phyloP scores from a whole-genome alignment of 208 protist species.

The Acanthamoeba healyi region DNA sequence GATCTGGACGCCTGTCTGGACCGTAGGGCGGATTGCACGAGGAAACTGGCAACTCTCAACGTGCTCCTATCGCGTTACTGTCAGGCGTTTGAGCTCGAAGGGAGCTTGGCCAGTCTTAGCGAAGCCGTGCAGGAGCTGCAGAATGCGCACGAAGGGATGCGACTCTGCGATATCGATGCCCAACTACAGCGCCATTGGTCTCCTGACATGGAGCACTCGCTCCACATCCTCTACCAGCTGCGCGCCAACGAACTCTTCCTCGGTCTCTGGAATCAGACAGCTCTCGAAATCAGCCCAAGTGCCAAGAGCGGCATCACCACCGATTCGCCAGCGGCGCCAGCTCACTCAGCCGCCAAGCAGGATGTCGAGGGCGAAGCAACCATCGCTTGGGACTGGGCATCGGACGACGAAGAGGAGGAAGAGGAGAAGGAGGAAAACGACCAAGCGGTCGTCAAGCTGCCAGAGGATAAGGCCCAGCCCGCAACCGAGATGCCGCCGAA shows the following conservation, averaged over 20 bases:
- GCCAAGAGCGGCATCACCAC: no score
- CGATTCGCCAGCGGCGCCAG: background rate
- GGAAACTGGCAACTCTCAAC: background rate
- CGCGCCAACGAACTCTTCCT: slow-evolving; percentile 58
- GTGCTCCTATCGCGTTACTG: slow-evolving; percentile 50
- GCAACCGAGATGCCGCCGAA: background rate
- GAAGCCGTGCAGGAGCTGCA: slow-evolving; percentile 30
- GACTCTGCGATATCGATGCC: background rate
- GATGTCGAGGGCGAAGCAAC: background rate
- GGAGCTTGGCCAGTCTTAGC: background rate
- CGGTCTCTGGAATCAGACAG: slow-evolving; percentile 42
- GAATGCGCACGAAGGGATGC: background rate
- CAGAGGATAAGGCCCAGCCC: background rate
- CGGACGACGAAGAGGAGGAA: background rate
- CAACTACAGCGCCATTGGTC: background rate
- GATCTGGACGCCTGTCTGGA: background rate
- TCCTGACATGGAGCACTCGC: background rate
- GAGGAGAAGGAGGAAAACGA: background rate
- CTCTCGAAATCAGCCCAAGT: background rate
- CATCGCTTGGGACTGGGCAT: background rate
- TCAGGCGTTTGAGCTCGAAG: background rate
- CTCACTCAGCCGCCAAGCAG: background rate
- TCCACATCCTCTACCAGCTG: background rate
- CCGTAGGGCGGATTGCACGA: background rate
- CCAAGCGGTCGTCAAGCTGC: no score